Evolutionary conservation across 129 eudicot species (phyloP), one percentile per base, ranked within the genome.

Genomic region (Logfia minima): DNA sequence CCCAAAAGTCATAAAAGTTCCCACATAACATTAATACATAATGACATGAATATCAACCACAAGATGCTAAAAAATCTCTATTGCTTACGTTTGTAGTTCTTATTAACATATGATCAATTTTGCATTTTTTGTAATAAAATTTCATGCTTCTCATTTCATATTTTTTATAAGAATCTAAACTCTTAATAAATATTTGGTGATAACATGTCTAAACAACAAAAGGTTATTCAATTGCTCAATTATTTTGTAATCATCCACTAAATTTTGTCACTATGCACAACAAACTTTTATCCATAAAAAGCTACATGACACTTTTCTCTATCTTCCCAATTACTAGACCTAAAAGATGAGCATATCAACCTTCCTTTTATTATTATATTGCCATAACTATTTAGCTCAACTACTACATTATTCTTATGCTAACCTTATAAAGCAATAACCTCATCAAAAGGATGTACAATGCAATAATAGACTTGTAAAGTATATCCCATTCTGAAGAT

Each of bases 301-400:
- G 80, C 66, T 66, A 76, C 34, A 65, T 51, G 55, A 66, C 24
- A 48, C 74, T 58, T 66, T 53, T 22, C 34, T 66, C 28, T 53
- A 37, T 32, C 66, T 53, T 77, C 59, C 65, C 52, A 67, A 35
- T 76, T 37, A 67, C 74, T 65, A 67, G 74, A 64, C 80, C 64
- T 14, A 13, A 51, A 65, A 64, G 34, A 65, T 45, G 79, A 65
- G 35, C 72, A 62, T 69, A 39, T 68, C 48, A 60, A 78, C 11
- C 55, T 41, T 66, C 52, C 52, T 63, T 41, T 74, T 61, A 43
- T 13, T 62, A 41, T 43, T 24, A 69, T 78, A 79, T 62, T 45
- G 63, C 77, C 52, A 70, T 72, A 37, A 37, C 45, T 79, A 74
- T 79, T 72, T 73, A 41, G 39, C 60, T 66, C 74, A 80, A 80